These are phyloP conservation scores for Penicillium longicatenatum DNA, from an alignment of 495 filamentous ascomycete species.

Conservation along the genomic window DNA sequence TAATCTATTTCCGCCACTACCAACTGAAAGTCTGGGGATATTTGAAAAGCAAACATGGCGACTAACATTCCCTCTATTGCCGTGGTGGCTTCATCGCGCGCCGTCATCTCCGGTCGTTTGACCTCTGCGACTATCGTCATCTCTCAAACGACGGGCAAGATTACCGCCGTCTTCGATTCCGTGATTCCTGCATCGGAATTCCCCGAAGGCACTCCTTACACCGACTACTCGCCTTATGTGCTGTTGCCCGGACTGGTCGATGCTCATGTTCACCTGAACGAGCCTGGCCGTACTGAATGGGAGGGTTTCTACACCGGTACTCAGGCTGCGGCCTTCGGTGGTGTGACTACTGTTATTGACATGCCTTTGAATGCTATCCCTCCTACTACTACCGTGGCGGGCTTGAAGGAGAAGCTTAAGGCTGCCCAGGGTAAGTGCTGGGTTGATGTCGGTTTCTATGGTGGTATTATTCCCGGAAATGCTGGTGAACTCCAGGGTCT, in stretches of 20 bases:
- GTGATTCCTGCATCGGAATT: constrained; percentile 74
- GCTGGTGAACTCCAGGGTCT: constrained; percentile 75
- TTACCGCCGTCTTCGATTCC: constrained; percentile 72
- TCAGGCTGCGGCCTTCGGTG: constrained; percentile 89
- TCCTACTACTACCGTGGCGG: constrained; percentile 86
- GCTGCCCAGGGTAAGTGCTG: constrained; percentile 91
- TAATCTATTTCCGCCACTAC: constrained; percentile 3
- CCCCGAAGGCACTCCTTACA: constrained; percentile 69
- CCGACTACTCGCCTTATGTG: constrained; percentile 83
- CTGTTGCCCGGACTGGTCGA: constrained; percentile 93
- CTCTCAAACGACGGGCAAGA: constrained; percentile 79
- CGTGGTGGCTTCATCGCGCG: constrained; percentile 81
- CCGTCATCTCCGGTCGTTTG: constrained; percentile 67
- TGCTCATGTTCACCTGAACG: constrained; percentile 97
- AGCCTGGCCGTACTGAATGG: constrained; percentile 97
- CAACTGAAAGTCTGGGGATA: constrained; percentile 5
- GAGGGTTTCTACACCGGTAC: constrained; percentile 96
- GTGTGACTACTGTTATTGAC: constrained; percentile 96
- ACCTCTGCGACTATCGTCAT: constrained; percentile 79
- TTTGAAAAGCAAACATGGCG: constrained; percentile 29
- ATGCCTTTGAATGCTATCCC: constrained; percentile 99
- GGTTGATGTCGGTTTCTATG: constrained; percentile 99
- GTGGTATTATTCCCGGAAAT: constrained; percentile 93
- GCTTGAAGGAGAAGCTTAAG: constrained; percentile 79
- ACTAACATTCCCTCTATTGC: constrained; percentile 51